phyloP scores from a whole-genome alignment of 2,329 filamentous ascomycete species.

The Fusarium fujikuroi region DNA sequence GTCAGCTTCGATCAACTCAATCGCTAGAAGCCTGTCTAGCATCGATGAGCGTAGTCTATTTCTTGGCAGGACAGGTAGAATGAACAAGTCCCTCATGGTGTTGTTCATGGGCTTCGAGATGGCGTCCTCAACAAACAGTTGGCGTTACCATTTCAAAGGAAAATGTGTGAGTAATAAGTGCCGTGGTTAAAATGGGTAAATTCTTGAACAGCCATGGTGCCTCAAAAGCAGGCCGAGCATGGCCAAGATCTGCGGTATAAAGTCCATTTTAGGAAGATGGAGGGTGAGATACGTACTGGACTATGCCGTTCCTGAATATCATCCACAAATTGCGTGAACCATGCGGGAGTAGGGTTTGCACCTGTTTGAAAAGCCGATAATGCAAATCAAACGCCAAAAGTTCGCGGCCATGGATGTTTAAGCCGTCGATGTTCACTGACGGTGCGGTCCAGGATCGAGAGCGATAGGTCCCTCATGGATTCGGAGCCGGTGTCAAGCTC shows the following conservation, averaged over 20 bases:
- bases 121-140: background rate
- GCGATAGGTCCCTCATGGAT: background rate
- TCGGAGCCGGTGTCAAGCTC: background rate
- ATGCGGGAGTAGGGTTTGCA: slow-evolving; percentile 10
- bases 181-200: slow-evolving; percentile 23
- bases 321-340: slow-evolving; percentile 17
- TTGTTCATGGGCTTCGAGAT: background rate
- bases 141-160: background rate
- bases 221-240: slow-evolving; percentile 5
- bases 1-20: slow-evolving; percentile 7
- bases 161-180: background rate
- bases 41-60: background rate
- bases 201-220: slow-evolving; percentile 20
- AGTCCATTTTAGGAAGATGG: slow-evolving; percentile 24
- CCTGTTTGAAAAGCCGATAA: background rate
- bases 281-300: slow-evolving; percentile 11
- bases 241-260: slow-evolving; percentile 35
- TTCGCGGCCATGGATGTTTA: background rate
- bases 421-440: background rate
- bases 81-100: background rate
- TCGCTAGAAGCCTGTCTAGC: background rate
- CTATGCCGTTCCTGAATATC: slow-evolving; percentile 36
- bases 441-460: background rate
- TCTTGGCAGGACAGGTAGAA: background rate
- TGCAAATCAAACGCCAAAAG: slow-evolving; percentile 7